A percentile compares a stretch with the other conserved stretches of the same genome.
Evolutionary conservation across 108 stramenopile species (phyloP).

Genomic region (Nitzschia sp.): DNA sequence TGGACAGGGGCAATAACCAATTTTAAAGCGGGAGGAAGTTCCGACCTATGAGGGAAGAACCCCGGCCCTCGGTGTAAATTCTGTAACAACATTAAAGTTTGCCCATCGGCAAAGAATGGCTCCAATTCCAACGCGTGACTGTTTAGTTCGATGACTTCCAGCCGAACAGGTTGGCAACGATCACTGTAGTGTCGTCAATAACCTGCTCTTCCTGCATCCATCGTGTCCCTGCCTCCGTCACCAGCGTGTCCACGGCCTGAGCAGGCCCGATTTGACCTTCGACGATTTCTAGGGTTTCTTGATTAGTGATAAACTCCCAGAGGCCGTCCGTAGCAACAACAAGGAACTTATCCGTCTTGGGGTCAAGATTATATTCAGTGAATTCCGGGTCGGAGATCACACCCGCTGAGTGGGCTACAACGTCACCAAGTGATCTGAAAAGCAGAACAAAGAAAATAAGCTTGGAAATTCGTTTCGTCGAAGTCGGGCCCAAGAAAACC

Average conservation of each 20-base stretch:
- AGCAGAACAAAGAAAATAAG: constrained; percentile 13
- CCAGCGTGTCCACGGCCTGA: constrained; percentile 89
- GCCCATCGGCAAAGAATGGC: constrained; percentile 4
- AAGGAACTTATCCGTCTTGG: constrained; percentile 83
- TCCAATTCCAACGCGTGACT: not conserved
- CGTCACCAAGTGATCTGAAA: constrained; percentile 94
- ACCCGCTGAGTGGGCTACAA: constrained; percentile 96
- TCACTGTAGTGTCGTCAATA: constrained; percentile 98
- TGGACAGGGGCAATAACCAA: too few species aligned
- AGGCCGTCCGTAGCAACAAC: constrained; percentile 97
- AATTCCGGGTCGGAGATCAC: constrained; percentile 97
- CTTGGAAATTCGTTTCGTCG: not conserved
- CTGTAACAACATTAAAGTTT: constrained; percentile 12
- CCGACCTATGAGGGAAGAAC: not conserved
- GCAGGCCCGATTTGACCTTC: constrained; percentile 78
- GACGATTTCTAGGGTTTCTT: constrained; percentile 92
- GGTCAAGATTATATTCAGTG: constrained; percentile 79
- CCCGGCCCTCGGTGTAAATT: constrained; percentile 4
- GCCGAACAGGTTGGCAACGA: constrained; percentile 92
- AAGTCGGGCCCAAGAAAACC: not conserved
- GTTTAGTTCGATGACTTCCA: constrained; percentile 55
- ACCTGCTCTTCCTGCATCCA: constrained; percentile 99
- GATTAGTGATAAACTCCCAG: constrained; percentile 96
- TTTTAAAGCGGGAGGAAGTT: not conserved
- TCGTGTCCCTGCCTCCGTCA: constrained; percentile 89